phyloP scores from a whole-genome alignment of 306 rosid genomes.

The Vigna mungo region DNA sequence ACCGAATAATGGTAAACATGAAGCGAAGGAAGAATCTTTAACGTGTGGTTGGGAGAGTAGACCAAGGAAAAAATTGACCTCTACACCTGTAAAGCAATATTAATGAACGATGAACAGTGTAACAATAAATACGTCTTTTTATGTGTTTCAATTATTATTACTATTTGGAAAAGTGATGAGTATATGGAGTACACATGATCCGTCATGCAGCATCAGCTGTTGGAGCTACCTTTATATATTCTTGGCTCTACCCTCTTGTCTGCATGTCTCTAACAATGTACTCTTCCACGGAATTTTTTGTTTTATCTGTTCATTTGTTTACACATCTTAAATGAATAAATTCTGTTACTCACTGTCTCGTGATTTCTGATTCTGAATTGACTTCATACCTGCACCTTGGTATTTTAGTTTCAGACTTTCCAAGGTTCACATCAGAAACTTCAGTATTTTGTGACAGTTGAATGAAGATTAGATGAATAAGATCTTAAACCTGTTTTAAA shows the following conservation, averaged over 20 bases:
- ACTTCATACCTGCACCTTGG: background rate
- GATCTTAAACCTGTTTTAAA: background rate
- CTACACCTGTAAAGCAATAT: no score
- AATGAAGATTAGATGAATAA: background rate
- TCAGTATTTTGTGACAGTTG: background rate
- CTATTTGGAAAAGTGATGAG: background rate
- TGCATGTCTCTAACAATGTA: conserved; percentile 13
- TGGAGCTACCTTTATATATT: background rate
- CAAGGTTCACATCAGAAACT: background rate
- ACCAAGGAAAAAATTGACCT: no score
- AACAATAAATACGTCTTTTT: no score
- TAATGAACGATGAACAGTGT: no score
- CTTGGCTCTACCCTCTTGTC: conserved; percentile 22
- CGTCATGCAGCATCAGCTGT: background rate
- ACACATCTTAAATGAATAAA: background rate
- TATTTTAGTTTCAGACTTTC: background rate
- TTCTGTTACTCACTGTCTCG: background rate
- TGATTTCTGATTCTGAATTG: conserved; percentile 3
- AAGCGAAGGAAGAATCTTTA: no score
- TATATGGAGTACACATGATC: background rate
- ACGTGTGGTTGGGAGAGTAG: no score
- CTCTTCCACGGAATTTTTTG: background rate
- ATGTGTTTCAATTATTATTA: background rate
- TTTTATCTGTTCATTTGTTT: conserved; percentile 5
- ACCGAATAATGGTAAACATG: no score